A percentile compares a stretch with the other conserved stretches of the same genome.
These are phyloP conservation scores for Ogataea glucozyma DNA, from an alignment of 805 yeast genomes.

Conservation along the genomic window DNA sequence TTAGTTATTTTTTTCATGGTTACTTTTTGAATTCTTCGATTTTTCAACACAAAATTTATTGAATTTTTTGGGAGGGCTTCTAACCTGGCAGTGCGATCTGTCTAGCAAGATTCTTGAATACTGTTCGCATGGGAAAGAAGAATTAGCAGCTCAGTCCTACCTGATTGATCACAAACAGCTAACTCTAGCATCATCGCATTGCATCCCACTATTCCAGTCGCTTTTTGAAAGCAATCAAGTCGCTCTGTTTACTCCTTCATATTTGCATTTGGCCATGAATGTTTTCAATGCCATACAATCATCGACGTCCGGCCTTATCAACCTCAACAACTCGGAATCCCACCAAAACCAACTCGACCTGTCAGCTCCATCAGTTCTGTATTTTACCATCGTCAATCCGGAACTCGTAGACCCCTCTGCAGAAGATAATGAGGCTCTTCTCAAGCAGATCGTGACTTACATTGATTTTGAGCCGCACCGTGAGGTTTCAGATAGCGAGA, in stretches of 20 bases:
- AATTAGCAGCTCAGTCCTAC: no score
- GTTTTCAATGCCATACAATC: slow-evolving; percentile 24
- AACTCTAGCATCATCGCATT: no score
- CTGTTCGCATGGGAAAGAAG: no score
- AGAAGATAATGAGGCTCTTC: slow-evolving; percentile 25
- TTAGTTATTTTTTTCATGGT: no score
- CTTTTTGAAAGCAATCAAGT: no score
- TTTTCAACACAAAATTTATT: slow-evolving; percentile 1
- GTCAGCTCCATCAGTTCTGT: slow-evolving; percentile 19
- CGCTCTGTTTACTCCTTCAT: no score
- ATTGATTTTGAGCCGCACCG: slow-evolving; percentile 23
- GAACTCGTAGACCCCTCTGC: slow-evolving; percentile 14
- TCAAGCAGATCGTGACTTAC: slow-evolving; percentile 29
- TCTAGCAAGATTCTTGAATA: no score
- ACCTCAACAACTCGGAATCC: neutral
- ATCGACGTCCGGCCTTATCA: slow-evolving; percentile 21
- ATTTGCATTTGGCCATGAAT: slow-evolving; percentile 15
- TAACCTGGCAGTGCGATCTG: neutral
- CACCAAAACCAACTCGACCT: neutral
- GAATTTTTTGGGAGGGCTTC: neutral
- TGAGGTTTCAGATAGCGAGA: slow-evolving; percentile 22
- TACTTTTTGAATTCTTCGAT: no score
- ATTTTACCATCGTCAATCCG: slow-evolving; percentile 28
- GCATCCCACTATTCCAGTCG: no score
- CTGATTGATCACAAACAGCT: no score